Evolutionary conservation across 2,329 filamentous ascomycete species (phyloP).

Genomic region (Thelonectria olida): DNA sequence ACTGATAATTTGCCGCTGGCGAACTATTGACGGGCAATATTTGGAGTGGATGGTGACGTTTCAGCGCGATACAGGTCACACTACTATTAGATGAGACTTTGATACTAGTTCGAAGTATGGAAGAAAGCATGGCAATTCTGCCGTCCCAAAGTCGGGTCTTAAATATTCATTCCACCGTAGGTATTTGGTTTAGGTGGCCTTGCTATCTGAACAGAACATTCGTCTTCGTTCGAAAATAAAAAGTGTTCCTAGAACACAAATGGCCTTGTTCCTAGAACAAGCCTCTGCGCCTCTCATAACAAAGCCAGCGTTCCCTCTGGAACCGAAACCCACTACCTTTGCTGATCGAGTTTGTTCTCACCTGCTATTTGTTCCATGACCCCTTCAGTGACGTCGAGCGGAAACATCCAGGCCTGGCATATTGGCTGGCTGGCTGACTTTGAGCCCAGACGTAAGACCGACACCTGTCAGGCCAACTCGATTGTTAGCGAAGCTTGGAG

Average conservation of each 20-base stretch:
- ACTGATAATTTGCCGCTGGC: neutral
- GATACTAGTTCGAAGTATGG: neutral
- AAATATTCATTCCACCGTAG: neutral
- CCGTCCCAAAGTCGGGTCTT: neutral
- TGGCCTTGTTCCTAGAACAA: neutral
- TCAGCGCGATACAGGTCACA: too few species aligned
- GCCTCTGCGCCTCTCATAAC: neutral
- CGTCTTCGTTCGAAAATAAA: neutral
- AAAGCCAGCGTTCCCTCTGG: too few species aligned
- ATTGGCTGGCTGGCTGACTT: constrained; percentile 39
- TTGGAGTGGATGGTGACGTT: neutral
- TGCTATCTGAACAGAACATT: neutral
- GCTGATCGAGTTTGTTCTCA: neutral
- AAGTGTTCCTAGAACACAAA: neutral
- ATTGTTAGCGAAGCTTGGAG: constrained; percentile 31
- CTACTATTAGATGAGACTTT: neutral
- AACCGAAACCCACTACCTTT: too few species aligned
- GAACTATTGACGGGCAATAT: too few species aligned
- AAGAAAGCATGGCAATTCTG: neutral
- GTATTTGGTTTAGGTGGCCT: neutral
- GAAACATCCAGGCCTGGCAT: constrained; percentile 28
- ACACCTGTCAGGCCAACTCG: constrained; percentile 35
- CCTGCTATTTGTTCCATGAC: neutral
- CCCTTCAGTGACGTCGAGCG: constrained; percentile 19
- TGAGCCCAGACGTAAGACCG: constrained; percentile 44